Percentiles rank a stretch among this genome's conserved stretches.
Evolutionary conservation across 495 filamentous ascomycete genomes (phyloP).

Genomic region (Neurospora sp.): DNA sequence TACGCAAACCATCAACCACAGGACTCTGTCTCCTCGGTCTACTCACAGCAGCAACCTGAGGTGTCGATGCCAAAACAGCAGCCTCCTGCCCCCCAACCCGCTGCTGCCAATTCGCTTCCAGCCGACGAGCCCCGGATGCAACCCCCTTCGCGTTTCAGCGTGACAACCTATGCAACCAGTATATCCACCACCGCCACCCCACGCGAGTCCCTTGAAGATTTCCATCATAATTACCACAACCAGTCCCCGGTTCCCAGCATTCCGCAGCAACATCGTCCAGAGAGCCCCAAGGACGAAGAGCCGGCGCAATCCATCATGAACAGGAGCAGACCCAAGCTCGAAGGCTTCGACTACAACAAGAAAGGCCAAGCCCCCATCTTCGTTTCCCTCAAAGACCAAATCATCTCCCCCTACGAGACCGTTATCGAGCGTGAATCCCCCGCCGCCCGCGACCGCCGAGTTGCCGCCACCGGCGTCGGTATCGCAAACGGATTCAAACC

Average conservation of each 20-base stretch:
- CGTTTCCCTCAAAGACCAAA: conserved; percentile 18
- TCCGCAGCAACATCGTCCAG: conserved; percentile 10
- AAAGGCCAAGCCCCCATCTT: conserved; percentile 13
- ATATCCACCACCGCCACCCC: conserved; percentile 40
- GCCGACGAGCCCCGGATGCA: conserved; percentile 30
- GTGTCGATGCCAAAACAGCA: conserved; percentile 3
- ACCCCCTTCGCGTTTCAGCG: conserved; percentile 61
- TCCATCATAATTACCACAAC: conserved; percentile 9
- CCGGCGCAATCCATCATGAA: conserved; percentile 23
- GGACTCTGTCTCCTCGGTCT: conserved; percentile 28
- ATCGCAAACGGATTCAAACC: neutral
- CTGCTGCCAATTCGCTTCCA: conserved; percentile 3
- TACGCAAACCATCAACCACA: conserved; percentile 20
- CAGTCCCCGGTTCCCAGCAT: conserved; percentile 25
- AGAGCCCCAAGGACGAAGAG: neutral
- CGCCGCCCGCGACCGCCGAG: conserved; percentile 9
- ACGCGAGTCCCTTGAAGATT: conserved; percentile 39
- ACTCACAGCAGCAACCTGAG: conserved; percentile 19
- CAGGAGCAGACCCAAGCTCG: conserved; percentile 22
- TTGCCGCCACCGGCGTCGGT: neutral
- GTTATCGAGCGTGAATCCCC: neutral
- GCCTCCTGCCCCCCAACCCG: conserved; percentile 10
- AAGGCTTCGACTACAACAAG: conserved; percentile 2
- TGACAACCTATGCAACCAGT: conserved; percentile 58
- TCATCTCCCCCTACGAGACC: conserved; percentile 13